Evolutionary conservation across 1,139 yeast species (phyloP).

Genomic region (Magnusiomyces tetraspermus): DNA sequence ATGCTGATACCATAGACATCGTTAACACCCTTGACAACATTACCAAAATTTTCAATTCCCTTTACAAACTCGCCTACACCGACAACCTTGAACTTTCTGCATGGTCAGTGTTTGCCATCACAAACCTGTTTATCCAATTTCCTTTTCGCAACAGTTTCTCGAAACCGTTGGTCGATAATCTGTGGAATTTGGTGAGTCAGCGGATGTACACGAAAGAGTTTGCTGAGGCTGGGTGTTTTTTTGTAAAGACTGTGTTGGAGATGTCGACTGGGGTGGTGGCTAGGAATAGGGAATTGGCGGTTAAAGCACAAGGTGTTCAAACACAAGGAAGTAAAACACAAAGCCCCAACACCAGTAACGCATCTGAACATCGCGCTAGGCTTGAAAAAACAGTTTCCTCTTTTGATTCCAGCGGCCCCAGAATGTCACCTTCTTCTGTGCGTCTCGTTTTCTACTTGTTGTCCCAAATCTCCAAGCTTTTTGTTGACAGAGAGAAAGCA

Average conservation of each 20-base stretch:
- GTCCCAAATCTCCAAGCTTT: not conserved
- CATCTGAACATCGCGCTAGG: not conserved
- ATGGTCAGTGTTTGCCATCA: conserved; percentile 3
- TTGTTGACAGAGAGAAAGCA: not conserved
- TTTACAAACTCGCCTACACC: not conserved
- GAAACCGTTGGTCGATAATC: not conserved
- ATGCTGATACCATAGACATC: too few species aligned
- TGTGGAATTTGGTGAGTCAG: conserved; percentile 1
- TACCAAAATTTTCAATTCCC: not conserved
- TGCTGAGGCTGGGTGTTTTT: conserved; percentile 3
- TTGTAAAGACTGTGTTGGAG: not conserved
- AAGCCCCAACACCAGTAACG: too few species aligned
- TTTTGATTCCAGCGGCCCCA: conserved; percentile 1
- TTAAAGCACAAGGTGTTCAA: too few species aligned
- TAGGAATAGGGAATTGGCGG: too few species aligned
- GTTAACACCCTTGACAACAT: not conserved
- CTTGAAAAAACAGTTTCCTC: conserved; percentile 2
- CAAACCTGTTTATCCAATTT: not conserved
- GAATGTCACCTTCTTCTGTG: not conserved
- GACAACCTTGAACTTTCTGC: not conserved
- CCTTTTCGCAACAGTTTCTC: not conserved
- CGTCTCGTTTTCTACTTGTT: not conserved
- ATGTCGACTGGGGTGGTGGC: too few species aligned
- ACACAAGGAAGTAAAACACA: too few species aligned
- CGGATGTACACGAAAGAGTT: conserved; percentile 3